Conservation (phyloP, 306 rosid species). For the Coriaria nepalensis region DNA sequence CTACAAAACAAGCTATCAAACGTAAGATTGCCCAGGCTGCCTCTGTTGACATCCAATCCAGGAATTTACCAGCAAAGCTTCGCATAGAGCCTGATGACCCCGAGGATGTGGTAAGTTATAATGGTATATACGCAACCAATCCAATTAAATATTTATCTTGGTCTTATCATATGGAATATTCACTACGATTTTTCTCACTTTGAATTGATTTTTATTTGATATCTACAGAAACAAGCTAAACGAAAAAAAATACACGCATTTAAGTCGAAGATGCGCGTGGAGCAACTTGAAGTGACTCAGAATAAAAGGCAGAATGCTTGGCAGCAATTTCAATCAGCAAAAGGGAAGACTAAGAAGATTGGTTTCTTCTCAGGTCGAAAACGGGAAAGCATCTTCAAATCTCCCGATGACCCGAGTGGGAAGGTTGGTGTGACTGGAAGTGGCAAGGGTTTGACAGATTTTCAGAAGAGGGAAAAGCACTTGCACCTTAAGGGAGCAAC, state of each 20-base stretch:
- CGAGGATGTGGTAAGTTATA: constrained; percentile 77
- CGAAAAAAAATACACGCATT: constrained; percentile 93
- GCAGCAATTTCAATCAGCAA: constrained; percentile 94
- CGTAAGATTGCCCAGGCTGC: constrained; percentile 91
- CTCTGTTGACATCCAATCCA: constrained; percentile 66
- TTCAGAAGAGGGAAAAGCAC: constrained; percentile 90
- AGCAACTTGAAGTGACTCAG: constrained; percentile 92
- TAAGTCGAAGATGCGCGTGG: constrained; percentile 94
- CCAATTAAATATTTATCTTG: constrained; percentile 1
- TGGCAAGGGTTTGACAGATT: constrained; percentile 96
- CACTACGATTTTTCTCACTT: neutral
- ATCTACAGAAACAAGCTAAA: constrained; percentile 62
- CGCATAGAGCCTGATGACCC: constrained; percentile 89
- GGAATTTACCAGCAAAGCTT: constrained; percentile 78
- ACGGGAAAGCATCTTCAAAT: constrained; percentile 93
- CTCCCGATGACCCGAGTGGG: constrained; percentile 89
- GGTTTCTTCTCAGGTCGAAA: constrained; percentile 91
- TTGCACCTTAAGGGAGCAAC: constrained; percentile 91
- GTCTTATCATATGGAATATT: neutral
- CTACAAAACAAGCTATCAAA: constrained; percentile 89
- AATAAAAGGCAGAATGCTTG: constrained; percentile 98
- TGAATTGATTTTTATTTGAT: constrained; percentile 19
- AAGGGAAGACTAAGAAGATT: constrained; percentile 92
- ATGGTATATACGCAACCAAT: neutral
- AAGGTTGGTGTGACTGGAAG: constrained; percentile 99